These are phyloP conservation scores for Ceratocystis harringtonii DNA, from an alignment of 2,329 filamentous ascomycete genomes.

Conservation along the genomic window DNA sequence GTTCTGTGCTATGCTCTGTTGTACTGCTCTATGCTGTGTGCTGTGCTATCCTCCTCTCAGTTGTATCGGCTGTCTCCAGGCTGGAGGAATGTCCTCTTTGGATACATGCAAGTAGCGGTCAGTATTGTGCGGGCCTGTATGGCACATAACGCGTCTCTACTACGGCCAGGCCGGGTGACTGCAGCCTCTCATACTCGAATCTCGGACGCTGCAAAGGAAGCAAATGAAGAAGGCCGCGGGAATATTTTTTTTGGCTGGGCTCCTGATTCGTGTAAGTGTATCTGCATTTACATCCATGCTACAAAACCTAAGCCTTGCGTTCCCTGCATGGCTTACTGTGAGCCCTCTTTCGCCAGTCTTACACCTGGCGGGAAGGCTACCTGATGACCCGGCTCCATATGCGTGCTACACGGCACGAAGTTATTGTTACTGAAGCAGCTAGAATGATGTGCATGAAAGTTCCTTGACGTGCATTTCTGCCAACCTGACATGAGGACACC, in stretches of 20 bases:
- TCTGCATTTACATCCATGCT: neutral
- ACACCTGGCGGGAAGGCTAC: neutral
- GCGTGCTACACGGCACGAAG: neutral
- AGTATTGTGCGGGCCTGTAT: neutral
- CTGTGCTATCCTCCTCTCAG: too few species aligned
- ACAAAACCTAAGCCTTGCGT: neutral
- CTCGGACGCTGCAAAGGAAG: neutral
- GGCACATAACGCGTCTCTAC: too few species aligned
- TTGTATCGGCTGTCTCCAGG: too few species aligned
- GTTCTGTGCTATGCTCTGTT: too few species aligned
- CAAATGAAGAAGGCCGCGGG: neutral
- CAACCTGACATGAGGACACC: too few species aligned
- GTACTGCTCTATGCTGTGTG: too few species aligned
- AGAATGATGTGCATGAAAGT: neutral
- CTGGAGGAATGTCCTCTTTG: too few species aligned
- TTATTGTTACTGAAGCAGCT: neutral
- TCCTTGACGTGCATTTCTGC: too few species aligned
- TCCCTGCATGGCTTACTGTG: neutral
- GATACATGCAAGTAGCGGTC: neutral
- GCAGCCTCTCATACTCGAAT: neutral
- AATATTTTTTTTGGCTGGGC: neutral
- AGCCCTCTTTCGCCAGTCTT: neutral
- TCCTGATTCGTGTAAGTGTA: neutral
- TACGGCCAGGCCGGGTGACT: neutral
- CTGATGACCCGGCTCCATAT: neutral